Base-by-base conservation (phyloP, 768 basidiomycete genomes). In the Udeniomyces megalosporus region DNA sequence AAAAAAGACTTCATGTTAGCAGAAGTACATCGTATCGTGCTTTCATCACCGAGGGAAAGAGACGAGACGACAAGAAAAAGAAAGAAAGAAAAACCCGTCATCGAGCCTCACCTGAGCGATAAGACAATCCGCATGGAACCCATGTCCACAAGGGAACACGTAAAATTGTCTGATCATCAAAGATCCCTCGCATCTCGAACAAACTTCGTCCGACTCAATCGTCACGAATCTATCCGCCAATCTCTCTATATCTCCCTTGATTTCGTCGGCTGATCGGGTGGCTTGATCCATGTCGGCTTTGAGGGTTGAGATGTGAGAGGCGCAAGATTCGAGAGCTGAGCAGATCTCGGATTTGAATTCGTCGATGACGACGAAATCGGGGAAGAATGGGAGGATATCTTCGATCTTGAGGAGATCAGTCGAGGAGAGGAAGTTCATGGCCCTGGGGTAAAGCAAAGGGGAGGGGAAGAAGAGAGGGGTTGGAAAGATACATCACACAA, bases 271-370 rank as follows among this genome's bases (percentile, higher is more conserved):
- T 45, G 83, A 88, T 56, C 79, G 80, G 5, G 91, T 96, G 22
- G 92, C 88, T 49, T 95, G 90, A 71, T 92, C 86, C 95, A 99
- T 99, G 69, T 96, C 95, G 55, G 75, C 80, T 74, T 91, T 92
- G 64, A 99, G 79, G 34, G 77, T 76, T 58, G 92, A 90, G 50
- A 97, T 97, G 68, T 90, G 87, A 20, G 84, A 80, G 46, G 88
- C 88, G 71, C 96, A 97, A 1, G 86, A 86, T 71, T 99, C 93
- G 67, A 99, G 76, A 0, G 95, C 95, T 64, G 84, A 84, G 54
- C 92, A 93, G 67, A 97, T 97, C 75, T 97, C 93, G 68, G 93
- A 88, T 73, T 99, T 99, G 80, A 99, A 97, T 71, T 97, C 95
- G 71, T 97, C 95, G 67, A 99, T 96, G 63, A 96, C 88, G 14